Conservation (phyloP, 2,329 filamentous ascomycete genomes). For the Aspergillus pseudoglaucus region DNA sequence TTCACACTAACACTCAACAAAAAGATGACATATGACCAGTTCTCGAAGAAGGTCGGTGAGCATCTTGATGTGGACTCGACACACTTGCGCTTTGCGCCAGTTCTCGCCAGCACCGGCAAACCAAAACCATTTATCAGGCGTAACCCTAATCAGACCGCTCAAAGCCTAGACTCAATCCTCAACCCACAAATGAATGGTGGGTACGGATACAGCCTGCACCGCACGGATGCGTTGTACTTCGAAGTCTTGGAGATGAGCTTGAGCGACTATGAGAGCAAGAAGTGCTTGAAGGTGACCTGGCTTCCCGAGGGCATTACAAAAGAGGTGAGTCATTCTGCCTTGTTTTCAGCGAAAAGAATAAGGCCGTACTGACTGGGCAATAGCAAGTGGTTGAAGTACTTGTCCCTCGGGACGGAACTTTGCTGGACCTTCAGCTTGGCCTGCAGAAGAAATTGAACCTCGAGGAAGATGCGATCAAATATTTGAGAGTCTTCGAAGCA, state of each 20-base stretch:
- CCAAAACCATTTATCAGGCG: conserved; percentile 74
- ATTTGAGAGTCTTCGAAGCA: conserved; percentile 74
- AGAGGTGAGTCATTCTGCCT: conserved; percentile 53
- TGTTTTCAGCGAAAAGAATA: neutral
- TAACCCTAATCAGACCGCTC: conserved; percentile 57
- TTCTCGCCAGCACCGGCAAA: conserved; percentile 68
- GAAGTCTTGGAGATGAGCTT: conserved; percentile 93
- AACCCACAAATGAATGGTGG: conserved; percentile 61
- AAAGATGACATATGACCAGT: conserved; percentile 83
- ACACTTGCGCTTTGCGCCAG: conserved; percentile 85
- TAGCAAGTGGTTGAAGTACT: conserved; percentile 75
- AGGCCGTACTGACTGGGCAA: conserved; percentile 9
- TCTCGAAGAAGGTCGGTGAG: conserved; percentile 76
- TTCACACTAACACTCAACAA: conserved; percentile 77
- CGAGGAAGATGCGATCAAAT: conserved; percentile 65
- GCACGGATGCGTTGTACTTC: conserved; percentile 75
- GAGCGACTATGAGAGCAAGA: conserved; percentile 88
- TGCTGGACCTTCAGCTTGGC: conserved; percentile 69
- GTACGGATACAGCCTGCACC: conserved; percentile 62
- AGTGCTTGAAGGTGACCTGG: conserved; percentile 74
- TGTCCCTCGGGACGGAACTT: conserved; percentile 75
- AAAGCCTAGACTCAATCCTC: conserved; percentile 73
- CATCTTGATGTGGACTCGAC: conserved; percentile 71
- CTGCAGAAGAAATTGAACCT: conserved; percentile 77
- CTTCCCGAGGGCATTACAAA: conserved; percentile 86